Percentiles rank a stretch among this genome's conserved stretches.
Conservation (phyloP, 306 rosid genomes). For the Castanea mollissima region DNA sequence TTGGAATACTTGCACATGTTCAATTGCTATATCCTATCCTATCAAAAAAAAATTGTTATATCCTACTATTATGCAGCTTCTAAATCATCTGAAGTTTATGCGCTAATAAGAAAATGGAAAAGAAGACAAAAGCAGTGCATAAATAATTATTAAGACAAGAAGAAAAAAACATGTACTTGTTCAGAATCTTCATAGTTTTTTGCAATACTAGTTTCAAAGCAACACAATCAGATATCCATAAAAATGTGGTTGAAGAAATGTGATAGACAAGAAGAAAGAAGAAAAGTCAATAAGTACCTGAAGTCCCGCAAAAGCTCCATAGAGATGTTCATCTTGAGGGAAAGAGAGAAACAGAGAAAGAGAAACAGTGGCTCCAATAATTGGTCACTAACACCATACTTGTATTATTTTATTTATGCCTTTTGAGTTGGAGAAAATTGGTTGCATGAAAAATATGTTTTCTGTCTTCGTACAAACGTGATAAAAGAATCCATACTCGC, state of each 20-base stretch:
- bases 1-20: too few relatives aligned
- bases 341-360: neutral
- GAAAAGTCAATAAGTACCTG: constrained; percentile 21
- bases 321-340: constrained; percentile 32
- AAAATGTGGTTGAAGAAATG: neutral
- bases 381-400: neutral
- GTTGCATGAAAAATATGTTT: neutral
- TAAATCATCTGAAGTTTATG: too few relatives aligned
- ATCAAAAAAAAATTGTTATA: too few relatives aligned
- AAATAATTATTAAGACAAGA: neutral
- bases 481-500: neutral
- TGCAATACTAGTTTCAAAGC: neutral
- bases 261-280: neutral
- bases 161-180: neutral
- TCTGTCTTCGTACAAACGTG: neutral
- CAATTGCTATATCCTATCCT: too few relatives aligned
- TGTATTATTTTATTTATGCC: neutral
- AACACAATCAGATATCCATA: neutral
- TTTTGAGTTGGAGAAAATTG: neutral
- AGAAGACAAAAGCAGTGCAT: neutral
- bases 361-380: neutral
- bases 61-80: too few relatives aligned
- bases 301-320: constrained; percentile 3
- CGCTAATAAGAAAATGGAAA: too few relatives aligned
- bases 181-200: neutral